A percentile compares a stretch with the other conserved stretches of the same genome.
phyloP scores from a whole-genome alignment of 2,329 filamentous ascomycete species.

The Westerdykella ornata region DNA sequence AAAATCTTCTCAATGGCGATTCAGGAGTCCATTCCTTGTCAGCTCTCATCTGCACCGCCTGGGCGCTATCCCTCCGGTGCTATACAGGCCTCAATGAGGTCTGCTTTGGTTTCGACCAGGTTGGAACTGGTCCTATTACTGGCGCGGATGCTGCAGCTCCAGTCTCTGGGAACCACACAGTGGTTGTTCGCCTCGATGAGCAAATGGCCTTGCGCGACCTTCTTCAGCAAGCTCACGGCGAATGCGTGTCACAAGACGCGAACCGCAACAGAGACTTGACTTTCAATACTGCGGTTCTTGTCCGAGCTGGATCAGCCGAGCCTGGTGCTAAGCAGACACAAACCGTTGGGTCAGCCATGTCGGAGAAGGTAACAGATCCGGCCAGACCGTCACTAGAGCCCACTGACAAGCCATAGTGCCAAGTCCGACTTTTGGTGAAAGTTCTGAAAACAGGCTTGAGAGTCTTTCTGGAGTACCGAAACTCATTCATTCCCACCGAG shows the following conservation, averaged over 20 bases:
- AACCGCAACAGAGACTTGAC: neutral
- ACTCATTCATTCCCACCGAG: conserved; percentile 16
- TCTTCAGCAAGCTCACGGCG: conserved; percentile 1
- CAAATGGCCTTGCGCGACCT: conserved; percentile 8
- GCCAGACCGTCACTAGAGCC: neutral
- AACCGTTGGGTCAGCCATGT: conserved; percentile 8
- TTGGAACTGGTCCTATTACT: conserved; percentile 2
- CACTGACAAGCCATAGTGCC: conserved; percentile 9
- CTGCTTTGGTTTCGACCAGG: conserved; percentile 38
- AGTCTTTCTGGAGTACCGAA: conserved; percentile 19
- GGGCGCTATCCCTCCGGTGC: conserved; percentile 27
- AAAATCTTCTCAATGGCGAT: conserved; percentile 7
- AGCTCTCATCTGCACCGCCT: conserved; percentile 16
- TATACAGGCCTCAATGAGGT: conserved; percentile 30
- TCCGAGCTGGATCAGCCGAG: conserved; percentile 9
- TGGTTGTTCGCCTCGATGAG: conserved; percentile 7
- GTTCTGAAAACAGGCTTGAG: conserved; percentile 16
- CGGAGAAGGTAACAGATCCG: conserved; percentile 9
- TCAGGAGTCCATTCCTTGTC: conserved; percentile 7
- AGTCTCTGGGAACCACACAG: conserved; percentile 1
- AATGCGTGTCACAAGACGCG: neutral
- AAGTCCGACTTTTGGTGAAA: conserved; percentile 18
- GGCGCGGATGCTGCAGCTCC: neutral
- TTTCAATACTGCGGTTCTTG: conserved; percentile 14
- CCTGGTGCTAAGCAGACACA: neutral